These are phyloP conservation scores for Linnemannia exigua DNA, from an alignment of 192 early-diverging fungal species.

Conservation along the genomic window DNA sequence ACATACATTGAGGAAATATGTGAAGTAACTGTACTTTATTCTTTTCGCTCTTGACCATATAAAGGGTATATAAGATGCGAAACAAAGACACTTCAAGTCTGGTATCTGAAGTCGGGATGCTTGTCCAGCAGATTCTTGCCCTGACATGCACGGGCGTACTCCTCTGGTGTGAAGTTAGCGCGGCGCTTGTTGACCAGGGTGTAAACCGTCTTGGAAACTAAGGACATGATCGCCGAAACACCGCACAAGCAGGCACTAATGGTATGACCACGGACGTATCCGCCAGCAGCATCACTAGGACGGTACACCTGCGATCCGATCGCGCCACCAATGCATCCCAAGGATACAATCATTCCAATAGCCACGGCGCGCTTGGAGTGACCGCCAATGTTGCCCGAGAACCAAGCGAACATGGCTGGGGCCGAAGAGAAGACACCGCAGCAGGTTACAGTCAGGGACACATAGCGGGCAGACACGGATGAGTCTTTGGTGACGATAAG, in stretches of 20 bases:
- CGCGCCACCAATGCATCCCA: conserved; percentile 76
- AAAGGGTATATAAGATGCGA: neutral
- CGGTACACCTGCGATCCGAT: conserved; percentile 79
- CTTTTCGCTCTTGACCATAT: neutral
- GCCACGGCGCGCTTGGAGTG: conserved; percentile 76
- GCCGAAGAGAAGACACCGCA: conserved; percentile 16
- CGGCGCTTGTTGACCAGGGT: conserved; percentile 71
- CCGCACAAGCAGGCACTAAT: conserved; percentile 59
- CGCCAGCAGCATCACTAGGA: conserved; percentile 64
- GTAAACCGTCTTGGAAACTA: conserved; percentile 63
- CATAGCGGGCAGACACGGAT: conserved; percentile 44
- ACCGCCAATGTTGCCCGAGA: conserved; percentile 71
- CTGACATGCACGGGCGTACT: conserved; percentile 52
- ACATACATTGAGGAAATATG: neutral
- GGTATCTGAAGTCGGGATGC: conserved; percentile 20
- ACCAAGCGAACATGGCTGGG: conserved; percentile 41
- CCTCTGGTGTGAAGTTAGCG: conserved; percentile 64
- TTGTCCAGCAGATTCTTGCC: conserved; percentile 55
- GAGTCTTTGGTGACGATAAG: conserved; percentile 44
- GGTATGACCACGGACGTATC: conserved; percentile 60
- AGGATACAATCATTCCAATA: conserved; percentile 68
- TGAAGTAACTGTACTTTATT: neutral
- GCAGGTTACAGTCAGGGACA: conserved; percentile 13
- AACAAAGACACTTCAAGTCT: conserved; percentile 10
- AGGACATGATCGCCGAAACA: conserved; percentile 61